Conservation (phyloP, 1,284 basidiomycete genomes). For the Ganoderma meredithae region DNA sequence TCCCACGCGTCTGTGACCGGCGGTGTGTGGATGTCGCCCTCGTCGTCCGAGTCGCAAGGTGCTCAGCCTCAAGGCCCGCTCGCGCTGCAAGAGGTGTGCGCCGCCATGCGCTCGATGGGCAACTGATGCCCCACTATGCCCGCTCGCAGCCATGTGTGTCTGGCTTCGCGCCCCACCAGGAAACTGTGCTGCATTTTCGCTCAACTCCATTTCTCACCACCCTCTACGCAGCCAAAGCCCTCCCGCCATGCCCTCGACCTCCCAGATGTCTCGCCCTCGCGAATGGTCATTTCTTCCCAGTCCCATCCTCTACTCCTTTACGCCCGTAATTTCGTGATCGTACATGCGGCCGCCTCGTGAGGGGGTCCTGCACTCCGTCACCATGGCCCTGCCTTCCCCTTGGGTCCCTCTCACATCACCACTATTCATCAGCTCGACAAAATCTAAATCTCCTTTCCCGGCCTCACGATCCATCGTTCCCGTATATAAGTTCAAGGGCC, state of each 20-base stretch:
- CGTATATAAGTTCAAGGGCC: slow-evolving; percentile 33
- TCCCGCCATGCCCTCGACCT: slow-evolving; percentile 10
- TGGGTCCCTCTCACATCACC: not conserved
- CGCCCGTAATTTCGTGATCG: slow-evolving; percentile 18
- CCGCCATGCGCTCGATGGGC: not conserved
- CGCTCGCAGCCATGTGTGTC: not conserved
- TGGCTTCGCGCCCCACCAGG: slow-evolving; percentile 6
- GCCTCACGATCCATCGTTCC: slow-evolving; percentile 19
- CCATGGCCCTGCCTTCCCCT: slow-evolving; percentile 12
- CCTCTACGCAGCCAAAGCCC: slow-evolving; percentile 6
- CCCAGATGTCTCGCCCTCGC: slow-evolving; percentile 8
- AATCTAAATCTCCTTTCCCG: slow-evolving; percentile 11
- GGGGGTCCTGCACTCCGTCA: slow-evolving; percentile 18
- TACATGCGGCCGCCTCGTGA: slow-evolving; percentile 26
- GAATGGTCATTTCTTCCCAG: slow-evolving; percentile 9
- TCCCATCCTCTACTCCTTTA: slow-evolving; percentile 18
- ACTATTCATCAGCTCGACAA: not conserved
- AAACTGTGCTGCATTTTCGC: slow-evolving; percentile 8
- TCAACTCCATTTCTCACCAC: not conserved
- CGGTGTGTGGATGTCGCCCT: too few relatives aligned
- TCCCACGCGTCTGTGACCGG: not conserved
- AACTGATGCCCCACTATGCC: not conserved
- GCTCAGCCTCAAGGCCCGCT: too few relatives aligned
- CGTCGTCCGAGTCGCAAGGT: not conserved
- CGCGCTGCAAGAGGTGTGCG: not conserved